These are phyloP conservation scores for Diplodia sapinea DNA, from an alignment of 2,329 filamentous ascomycete species.

Conservation along the genomic window DNA sequence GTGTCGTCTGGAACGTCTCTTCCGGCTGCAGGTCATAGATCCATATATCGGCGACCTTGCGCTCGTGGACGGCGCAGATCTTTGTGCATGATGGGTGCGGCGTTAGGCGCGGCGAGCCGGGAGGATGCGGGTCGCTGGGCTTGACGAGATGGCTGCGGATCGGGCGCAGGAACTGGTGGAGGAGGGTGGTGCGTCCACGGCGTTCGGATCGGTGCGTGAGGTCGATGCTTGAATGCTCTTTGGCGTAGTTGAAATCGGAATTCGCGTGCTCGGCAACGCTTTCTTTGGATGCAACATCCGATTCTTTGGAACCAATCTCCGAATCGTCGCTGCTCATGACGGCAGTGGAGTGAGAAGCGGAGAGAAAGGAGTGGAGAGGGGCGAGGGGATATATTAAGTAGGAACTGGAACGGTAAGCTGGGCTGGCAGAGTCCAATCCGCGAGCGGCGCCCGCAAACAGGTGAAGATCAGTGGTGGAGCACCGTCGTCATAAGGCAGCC, in stretches of 20 bases:
- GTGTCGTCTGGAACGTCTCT: slow-evolving; percentile 24
- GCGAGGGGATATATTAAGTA: neutral
- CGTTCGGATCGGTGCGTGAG: slow-evolving; percentile 46
- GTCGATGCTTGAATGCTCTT: slow-evolving; percentile 25
- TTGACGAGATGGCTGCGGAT: slow-evolving; percentile 47
- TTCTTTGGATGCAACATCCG: neutral
- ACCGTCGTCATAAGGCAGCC: slow-evolving; percentile 3
- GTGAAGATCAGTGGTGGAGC: slow-evolving; percentile 11
- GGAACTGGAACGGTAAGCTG: neutral
- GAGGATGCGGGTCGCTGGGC: slow-evolving; percentile 40
- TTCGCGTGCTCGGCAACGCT: neutral
- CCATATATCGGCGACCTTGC: slow-evolving; percentile 51
- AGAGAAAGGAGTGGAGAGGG: neutral
- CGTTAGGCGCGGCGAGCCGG: slow-evolving; percentile 50
- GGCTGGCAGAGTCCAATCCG: neutral
- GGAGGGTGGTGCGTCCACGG: slow-evolving; percentile 48
- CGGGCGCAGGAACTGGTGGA: slow-evolving; percentile 48
- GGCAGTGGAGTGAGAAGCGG: neutral
- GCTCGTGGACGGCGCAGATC: slow-evolving; percentile 48
- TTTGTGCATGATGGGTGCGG: slow-evolving; percentile 44
- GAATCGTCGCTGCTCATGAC: slow-evolving; percentile 2
- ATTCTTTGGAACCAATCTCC: neutral
- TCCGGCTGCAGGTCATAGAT: slow-evolving; percentile 52
- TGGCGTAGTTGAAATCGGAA: neutral
- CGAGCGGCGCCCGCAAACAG: neutral